phyloP scores from a whole-genome alignment of 495 filamentous ascomycete species.

The Pseudoneurospora amorphoporcata region DNA sequence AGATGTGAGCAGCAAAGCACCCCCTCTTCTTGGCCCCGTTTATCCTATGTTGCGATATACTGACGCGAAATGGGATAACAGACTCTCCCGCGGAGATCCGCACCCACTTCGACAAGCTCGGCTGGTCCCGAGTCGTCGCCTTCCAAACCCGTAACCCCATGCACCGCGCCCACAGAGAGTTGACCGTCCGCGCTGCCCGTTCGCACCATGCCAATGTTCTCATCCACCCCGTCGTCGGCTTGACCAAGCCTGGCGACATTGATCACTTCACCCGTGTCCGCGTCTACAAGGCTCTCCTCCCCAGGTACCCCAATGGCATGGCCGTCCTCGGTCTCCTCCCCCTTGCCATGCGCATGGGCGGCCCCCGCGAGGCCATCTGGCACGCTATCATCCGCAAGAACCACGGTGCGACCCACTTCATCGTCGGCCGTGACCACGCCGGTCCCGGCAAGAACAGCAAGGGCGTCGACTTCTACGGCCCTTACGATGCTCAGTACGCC shows the following conservation, averaged over 20 bases:
- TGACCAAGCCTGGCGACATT: conserved; percentile 98
- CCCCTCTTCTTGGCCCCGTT: background rate
- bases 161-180: conserved; percentile 94
- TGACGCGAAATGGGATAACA: conserved; percentile 22
- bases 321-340: conserved; percentile 92
- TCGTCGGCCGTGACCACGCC: conserved; percentile 95
- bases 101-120: conserved; percentile 96
- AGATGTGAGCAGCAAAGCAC: conserved; percentile 49
- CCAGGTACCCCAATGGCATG: conserved; percentile 98
- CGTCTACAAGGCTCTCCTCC: conserved; percentile 93
- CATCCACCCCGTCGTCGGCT: conserved; percentile 95
- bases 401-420: conserved; percentile 98
- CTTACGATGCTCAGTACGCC: conserved; percentile 95
- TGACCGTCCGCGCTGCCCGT: conserved; percentile 93
- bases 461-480: conserved; percentile 94
- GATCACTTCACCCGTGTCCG: conserved; percentile 99
- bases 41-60: background rate
- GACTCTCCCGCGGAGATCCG: conserved; percentile 93
- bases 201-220: conserved; percentile 94
- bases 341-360: conserved; percentile 98
- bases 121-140: conserved; percentile 91
- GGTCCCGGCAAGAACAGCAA: conserved; percentile 94
- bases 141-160: conserved; percentile 99
- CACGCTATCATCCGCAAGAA: conserved; percentile 99
- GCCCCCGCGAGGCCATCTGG: conserved; percentile 97